phyloP scores from a whole-genome alignment of 768 basidiomycete genomes.

The Sarcodon sp. region DNA sequence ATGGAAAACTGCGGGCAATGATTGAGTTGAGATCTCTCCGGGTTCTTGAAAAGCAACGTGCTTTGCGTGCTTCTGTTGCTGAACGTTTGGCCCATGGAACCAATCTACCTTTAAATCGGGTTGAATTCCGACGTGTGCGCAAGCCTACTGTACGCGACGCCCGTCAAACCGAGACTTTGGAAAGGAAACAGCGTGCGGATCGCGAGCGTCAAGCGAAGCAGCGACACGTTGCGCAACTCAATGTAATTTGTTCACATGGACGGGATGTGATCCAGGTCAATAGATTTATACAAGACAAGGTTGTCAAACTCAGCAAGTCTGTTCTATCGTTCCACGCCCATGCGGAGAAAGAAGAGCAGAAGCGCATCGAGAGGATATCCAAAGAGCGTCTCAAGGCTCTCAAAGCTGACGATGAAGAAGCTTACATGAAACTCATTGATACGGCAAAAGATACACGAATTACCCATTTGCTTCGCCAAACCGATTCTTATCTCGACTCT shows the following conservation, averaged over 20 bases:
- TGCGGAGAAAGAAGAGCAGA: slow-evolving; percentile 97
- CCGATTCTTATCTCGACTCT: slow-evolving; percentile 89
- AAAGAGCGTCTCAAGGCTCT: slow-evolving; percentile 98
- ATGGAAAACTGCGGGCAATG: slow-evolving; percentile 77
- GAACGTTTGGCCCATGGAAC: slow-evolving; percentile 82
- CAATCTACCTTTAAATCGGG: slow-evolving; percentile 81
- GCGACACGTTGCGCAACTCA: slow-evolving; percentile 91
- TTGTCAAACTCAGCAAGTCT: slow-evolving; percentile 51
- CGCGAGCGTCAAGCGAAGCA: slow-evolving; percentile 91
- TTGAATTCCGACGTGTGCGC: slow-evolving; percentile 78
- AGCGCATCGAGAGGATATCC: slow-evolving; percentile 86
- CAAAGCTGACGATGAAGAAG: slow-evolving; percentile 97
- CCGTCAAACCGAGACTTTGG: slow-evolving; percentile 76
- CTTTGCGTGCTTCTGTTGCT: slow-evolving; percentile 73
- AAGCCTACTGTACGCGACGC: slow-evolving; percentile 86
- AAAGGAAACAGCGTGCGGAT: slow-evolving; percentile 84
- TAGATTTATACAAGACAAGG: slow-evolving; percentile 43
- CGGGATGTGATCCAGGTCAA: slow-evolving; percentile 59
- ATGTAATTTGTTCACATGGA: slow-evolving; percentile 76
- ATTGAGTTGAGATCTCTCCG: slow-evolving; percentile 90
- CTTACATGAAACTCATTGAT: slow-evolving; percentile 98
- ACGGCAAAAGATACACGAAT: slow-evolving; percentile 99
- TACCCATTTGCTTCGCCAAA: slow-evolving; percentile 89
- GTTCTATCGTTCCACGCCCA: slow-evolving; percentile 76
- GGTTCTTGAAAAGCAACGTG: slow-evolving; percentile 85